Evolutionary conservation across 2,329 filamentous ascomycete species (phyloP).

Genomic region (Penicillium freii): DNA sequence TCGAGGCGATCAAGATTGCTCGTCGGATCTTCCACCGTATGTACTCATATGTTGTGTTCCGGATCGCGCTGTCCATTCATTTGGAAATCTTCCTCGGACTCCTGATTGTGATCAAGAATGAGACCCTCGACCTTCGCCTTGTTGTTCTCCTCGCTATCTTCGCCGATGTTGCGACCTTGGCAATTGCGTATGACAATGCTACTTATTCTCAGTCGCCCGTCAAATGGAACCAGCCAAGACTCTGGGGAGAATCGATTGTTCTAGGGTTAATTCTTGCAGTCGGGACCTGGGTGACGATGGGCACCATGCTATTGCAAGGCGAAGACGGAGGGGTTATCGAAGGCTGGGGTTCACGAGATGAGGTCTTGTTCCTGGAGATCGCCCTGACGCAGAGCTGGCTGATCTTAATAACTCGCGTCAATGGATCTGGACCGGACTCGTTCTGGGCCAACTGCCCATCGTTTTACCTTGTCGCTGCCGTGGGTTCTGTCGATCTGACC

Average conservation of each 20-base stretch:
- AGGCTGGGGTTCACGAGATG: slow-evolving; percentile 79
- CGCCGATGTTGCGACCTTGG: slow-evolving; percentile 85
- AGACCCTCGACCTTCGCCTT: slow-evolving; percentile 77
- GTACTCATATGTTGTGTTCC: slow-evolving; percentile 94
- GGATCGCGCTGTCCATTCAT: slow-evolving; percentile 88
- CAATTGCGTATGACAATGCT: slow-evolving; percentile 91
- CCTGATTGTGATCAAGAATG: slow-evolving; percentile 86
- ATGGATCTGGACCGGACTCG: slow-evolving; percentile 58
- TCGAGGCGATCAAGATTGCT: slow-evolving; percentile 87
- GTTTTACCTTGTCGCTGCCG: slow-evolving; percentile 77
- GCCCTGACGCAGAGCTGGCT: slow-evolving; percentile 93
- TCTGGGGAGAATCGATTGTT: slow-evolving; percentile 88
- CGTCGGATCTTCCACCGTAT: slow-evolving; percentile 96
- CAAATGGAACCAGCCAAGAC: slow-evolving; percentile 92
- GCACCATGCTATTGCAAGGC: slow-evolving; percentile 70
- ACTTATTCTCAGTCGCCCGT: slow-evolving; percentile 82
- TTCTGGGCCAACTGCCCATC: slow-evolving; percentile 90
- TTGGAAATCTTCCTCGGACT: slow-evolving; percentile 88
- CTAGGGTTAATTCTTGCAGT: slow-evolving; percentile 77
- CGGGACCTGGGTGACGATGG: slow-evolving; percentile 86
- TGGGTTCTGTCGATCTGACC: slow-evolving; percentile 76
- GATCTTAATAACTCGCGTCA: slow-evolving; percentile 93
- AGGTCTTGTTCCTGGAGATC: slow-evolving; percentile 84
- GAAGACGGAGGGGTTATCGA: slow-evolving; percentile 80
- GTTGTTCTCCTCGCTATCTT: slow-evolving; percentile 95